phyloP scores from a whole-genome alignment of 169 alveolate genomes.

The Cryptosporidium sp. region DNA sequence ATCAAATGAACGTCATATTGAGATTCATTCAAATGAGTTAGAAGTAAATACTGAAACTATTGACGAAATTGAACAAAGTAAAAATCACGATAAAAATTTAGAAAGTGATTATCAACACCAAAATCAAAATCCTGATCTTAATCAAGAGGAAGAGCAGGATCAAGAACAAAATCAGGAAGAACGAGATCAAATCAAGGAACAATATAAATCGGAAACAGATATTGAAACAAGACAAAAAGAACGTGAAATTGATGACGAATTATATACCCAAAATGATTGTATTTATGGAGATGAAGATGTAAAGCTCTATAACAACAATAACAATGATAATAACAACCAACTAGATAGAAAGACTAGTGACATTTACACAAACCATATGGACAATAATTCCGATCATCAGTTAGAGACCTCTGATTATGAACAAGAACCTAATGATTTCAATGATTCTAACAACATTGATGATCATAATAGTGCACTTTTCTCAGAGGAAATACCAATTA shows the following conservation, averaged over 20 bases:
- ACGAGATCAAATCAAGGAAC: neutral
- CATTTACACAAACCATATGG: neutral
- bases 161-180: neutral
- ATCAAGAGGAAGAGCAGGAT: neutral
- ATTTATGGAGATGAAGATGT: neutral
- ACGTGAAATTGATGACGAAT: neutral
- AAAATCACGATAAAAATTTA: neutral
- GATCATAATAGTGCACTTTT: slow-evolving; percentile 1
- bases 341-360: neutral
- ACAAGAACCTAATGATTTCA: neutral
- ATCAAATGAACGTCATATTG: neutral
- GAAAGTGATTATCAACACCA: neutral
- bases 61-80: neutral
- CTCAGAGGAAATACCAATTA: slow-evolving; percentile 15
- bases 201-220: neutral
- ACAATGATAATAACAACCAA: neutral
- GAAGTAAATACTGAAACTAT: neutral
- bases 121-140: neutral
- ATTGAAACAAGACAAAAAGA: neutral
- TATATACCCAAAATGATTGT: neutral
- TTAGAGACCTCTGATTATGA: neutral
- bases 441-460: neutral
- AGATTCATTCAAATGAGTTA: neutral
- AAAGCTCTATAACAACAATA: neutral
- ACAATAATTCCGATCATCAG: neutral